Evolutionary conservation across 257 asterid species (phyloP), one percentile per base, ranked within the genome.

Genomic region (Rehmannia glutinosa): DNA sequence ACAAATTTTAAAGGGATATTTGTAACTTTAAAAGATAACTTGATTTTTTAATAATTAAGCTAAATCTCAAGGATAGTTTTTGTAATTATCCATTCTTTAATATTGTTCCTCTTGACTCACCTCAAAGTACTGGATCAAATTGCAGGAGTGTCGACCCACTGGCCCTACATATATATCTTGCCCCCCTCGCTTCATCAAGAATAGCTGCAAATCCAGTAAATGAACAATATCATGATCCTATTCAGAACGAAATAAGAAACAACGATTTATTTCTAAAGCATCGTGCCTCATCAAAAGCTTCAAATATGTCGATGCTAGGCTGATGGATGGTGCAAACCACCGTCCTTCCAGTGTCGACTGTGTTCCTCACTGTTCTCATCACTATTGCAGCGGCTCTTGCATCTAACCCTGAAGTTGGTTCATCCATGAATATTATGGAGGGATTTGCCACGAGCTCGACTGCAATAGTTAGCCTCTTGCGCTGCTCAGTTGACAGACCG

Each of bases 341-440:
- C 0, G 91, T 85, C 69, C 91, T 68, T 47, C 91, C 91, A 7
- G 88, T 82, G 70, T 82, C 81, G 9, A 85, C 84, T 0, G 91
- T 85, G 77, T 85, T 85, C 69, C 91, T 75, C 4, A 85, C 86
- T 0, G 92, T 75, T 70, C 92, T 80, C 88, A 85, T 85, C 59
- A 85, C 92, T 17, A 85, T 85, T 57, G 87, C 86, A 55, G 92
- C 92, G 11, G 92, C 88, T 78, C 92, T 62, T 5, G 92, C 92
- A 23, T 85, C 92, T 1, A 85, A 66, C 11, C 92, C 92, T 10
- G 92, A 85, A 54, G 92, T 85, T 3, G 92, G 92, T 15, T 85
- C 92, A n/a, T 85, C 92, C 88, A 85, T 80, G 15, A 85, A 85
- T 68, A 85, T 85, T 17, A 82, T 82, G 1, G 88, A 85, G 0